Evolutionary conservation across 2,329 filamentous ascomycete genomes (phyloP).

Genomic region (Fusarium pseudocircinatum): DNA sequence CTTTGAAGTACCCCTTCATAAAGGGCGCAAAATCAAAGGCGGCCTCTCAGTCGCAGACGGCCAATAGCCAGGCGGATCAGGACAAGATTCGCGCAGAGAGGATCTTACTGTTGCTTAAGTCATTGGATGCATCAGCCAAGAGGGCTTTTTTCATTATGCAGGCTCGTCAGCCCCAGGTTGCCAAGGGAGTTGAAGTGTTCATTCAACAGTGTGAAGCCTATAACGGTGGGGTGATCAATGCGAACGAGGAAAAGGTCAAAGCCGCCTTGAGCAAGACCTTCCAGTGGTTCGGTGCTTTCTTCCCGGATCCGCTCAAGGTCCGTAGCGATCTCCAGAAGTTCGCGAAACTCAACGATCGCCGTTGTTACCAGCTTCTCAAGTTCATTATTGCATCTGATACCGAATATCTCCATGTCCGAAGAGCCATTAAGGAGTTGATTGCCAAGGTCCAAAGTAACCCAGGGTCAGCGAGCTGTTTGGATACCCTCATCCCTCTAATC

Average conservation of each 20-base stretch:
- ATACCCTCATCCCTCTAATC: constrained; percentile 83
- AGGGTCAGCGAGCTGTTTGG: constrained; percentile 71
- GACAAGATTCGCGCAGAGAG: constrained; percentile 85
- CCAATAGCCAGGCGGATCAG: constrained; percentile 66
- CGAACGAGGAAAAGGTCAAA: constrained; percentile 75
- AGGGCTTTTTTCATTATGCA: constrained; percentile 91
- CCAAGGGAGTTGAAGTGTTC: constrained; percentile 78
- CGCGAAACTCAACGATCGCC: constrained; percentile 88
- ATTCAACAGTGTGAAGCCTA: constrained; percentile 87
- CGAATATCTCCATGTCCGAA: constrained; percentile 90
- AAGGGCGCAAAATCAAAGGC: constrained; percentile 69
- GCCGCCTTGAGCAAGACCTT: constrained; percentile 77
- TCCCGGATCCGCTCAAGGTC: constrained; percentile 79
- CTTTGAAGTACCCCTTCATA: constrained; percentile 80
- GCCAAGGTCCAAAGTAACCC: constrained; percentile 79
- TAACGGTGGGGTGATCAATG: constrained; percentile 85
- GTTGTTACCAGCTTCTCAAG: constrained; percentile 87
- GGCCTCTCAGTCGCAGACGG: constrained; percentile 61
- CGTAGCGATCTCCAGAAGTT: constrained; percentile 87
- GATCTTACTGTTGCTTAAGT: constrained; percentile 82
- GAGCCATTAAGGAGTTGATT: constrained; percentile 88
- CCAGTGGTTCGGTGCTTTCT: constrained; percentile 75
- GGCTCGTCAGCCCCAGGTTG: constrained; percentile 77
- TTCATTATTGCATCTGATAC: constrained; percentile 86
- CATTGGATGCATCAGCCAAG: constrained; percentile 80